Base-by-base conservation (phyloP, 495 filamentous ascomycete species). In the Tuber aestivum region DNA sequence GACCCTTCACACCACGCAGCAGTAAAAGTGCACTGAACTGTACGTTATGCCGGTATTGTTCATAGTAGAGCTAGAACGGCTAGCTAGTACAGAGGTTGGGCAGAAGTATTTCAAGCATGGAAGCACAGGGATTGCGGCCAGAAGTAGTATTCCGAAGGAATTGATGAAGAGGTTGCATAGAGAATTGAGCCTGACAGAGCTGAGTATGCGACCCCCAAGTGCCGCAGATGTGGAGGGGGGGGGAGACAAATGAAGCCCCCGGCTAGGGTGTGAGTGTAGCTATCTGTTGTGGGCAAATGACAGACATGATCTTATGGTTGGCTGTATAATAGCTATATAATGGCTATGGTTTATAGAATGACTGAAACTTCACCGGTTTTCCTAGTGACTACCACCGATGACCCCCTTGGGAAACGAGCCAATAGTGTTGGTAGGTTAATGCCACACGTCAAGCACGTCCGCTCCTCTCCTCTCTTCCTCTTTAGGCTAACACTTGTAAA, bases 31-130 rank as follows among this genome's bases (percentile, higher is more conserved):
- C 70, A 97, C 93, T 0, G 95, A 93, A 0, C 87, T 97, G 0
- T 94, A 99, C 84, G 95, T 95, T 44, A 95, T 99, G 0, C 90
- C 94, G 18, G 97, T 94, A 35, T 97, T 99, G 95, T 97, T 99
- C 83, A 87, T 94, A n/a, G n/a, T n/a, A n/a, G n/a, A n/a, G n/a
- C n/a, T n/a, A n/a, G n/a, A n/a, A n/a, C n/a, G n/a, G n/a, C 86
- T 97, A 9, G 86, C 89, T 35, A 81, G 85, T 37, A 87, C 88
- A 12, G 84, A 86, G 41, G 83, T 90, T 1, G 38, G 74, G 73
- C 72, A 86, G 70, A 83, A 86, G n/a, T 92, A 89, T 3, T 92
- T 97, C 82, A 83, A 90, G 70, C 84, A 91, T 75, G 86, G 97
- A 10, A 86, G 92, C 71, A 97, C 95, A 3, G 95, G 95, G 16